phyloP scores from a whole-genome alignment of 73 alveolate species.

The Stentor coeruleus region DNA sequence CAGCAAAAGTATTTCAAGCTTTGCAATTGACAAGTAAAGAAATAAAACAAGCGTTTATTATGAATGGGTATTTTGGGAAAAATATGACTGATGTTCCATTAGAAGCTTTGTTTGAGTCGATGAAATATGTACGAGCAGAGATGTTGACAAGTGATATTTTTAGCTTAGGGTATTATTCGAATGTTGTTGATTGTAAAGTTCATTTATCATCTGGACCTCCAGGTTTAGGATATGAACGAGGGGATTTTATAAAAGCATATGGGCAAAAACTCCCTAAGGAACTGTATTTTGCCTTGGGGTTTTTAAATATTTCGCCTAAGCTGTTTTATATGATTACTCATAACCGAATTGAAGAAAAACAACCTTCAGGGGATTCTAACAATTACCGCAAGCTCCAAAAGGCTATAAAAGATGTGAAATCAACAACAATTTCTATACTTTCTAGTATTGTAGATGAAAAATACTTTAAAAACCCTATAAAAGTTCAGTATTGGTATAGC shows the following conservation, averaged over 20 bases:
- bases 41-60: background rate
- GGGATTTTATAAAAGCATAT: no score
- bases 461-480: background rate
- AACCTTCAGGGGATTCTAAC: slow-evolving; percentile 3
- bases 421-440: slow-evolving; percentile 3
- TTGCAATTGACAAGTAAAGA: background rate
- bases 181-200: background rate
- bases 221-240: background rate
- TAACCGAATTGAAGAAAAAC: background rate
- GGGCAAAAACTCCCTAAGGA: background rate
- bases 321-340: background rate
- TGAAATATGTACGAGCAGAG: background rate
- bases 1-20: background rate
- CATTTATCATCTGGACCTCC: background rate
- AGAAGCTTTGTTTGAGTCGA: background rate
- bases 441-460: background rate
- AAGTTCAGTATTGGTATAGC: background rate
- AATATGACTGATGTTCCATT: background rate
- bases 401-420: background rate
- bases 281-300: background rate
- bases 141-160: background rate
- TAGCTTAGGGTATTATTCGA: no score
- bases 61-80: background rate
- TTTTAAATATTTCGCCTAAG: background rate
- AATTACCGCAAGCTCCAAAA: background rate